Percentiles rank a stretch among this genome's conserved stretches.
These are phyloP conservation scores for Wickerhamomyces silvicola DNA, from an alignment of 805 yeast genomes.

Conservation along the genomic window DNA sequence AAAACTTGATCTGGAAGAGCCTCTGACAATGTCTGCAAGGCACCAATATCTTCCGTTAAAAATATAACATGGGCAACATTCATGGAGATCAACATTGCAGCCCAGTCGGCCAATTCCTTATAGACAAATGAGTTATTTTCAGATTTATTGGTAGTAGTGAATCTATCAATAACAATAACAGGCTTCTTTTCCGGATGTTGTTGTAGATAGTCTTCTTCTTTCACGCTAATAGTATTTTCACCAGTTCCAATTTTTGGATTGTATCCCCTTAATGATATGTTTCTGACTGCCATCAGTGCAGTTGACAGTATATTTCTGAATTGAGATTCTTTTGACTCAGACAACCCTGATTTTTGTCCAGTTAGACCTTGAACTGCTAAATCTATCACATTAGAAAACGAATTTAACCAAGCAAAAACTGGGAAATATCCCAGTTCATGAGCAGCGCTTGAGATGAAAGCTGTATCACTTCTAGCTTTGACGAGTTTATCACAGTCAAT, in stretches of 20 bases:
- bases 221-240: constrained; percentile 30
- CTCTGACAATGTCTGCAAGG: constrained; percentile 57
- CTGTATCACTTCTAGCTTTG: constrained; percentile 68
- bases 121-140: constrained; percentile 61
- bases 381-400: constrained; percentile 72
- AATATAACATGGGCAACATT: constrained; percentile 87
- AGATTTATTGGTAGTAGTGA: constrained; percentile 46
- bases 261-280: constrained; percentile 46
- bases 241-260: constrained; percentile 26
- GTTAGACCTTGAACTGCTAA: constrained; percentile 83
- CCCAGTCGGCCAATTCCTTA: constrained; percentile 82
- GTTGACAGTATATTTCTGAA: constrained; percentile 73
- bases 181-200: constrained; percentile 84
- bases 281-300: constrained; percentile 66
- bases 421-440: constrained; percentile 86
- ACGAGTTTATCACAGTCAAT: constrained; percentile 75
- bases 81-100: constrained; percentile 65
- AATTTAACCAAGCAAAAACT: constrained; percentile 86
- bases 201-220: constrained; percentile 77
- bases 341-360: constrained; percentile 88
- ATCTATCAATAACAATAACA: constrained; percentile 76
- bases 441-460: constrained; percentile 62
- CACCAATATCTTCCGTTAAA: constrained; percentile 80
- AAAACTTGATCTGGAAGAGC: constrained; percentile 86
- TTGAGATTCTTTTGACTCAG: constrained; percentile 78